Evolutionary conservation across 345 rosid species (phyloP).

Genomic region (Arabidopsis arenosa): DNA sequence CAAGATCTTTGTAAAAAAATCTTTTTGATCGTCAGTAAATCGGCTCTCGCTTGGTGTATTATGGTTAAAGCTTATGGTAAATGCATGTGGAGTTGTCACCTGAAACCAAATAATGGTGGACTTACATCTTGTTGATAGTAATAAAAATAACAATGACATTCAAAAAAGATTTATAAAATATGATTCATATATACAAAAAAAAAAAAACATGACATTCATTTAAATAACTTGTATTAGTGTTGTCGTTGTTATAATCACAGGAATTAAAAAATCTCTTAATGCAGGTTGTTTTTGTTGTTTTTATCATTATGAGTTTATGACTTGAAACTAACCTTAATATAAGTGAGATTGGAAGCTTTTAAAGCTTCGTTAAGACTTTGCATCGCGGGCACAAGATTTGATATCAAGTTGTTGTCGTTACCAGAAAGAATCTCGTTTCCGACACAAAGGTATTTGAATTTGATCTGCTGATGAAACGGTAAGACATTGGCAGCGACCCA

Average conservation of each 20-base stretch:
- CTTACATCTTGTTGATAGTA: background rate
- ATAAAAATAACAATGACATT: background rate
- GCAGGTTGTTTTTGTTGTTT: background rate
- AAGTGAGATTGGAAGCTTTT: slow-evolving; percentile 49
- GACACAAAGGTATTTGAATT: slow-evolving; percentile 57
- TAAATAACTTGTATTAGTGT: background rate
- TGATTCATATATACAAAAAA: background rate
- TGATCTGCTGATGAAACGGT: slow-evolving; percentile 61
- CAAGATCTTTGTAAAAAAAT: slow-evolving; percentile 31
- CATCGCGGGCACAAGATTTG: slow-evolving; percentile 70
- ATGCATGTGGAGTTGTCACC: slow-evolving; percentile 39
- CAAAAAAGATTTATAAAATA: background rate
- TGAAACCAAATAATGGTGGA: slow-evolving; percentile 7
- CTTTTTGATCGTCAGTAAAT: background rate
- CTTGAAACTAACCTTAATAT: slow-evolving; percentile 53
- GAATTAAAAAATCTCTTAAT: background rate
- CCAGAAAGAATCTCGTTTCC: slow-evolving; percentile 66
- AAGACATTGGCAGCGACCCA: slow-evolving; percentile 63
- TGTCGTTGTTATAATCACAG: background rate
- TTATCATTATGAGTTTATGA: background rate
- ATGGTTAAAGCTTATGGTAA: background rate
- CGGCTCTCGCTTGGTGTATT: slow-evolving; percentile 34
- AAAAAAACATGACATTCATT: background rate
- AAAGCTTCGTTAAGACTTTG: slow-evolving; percentile 55
- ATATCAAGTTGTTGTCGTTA: slow-evolving; percentile 44